Conservation (phyloP, 345 rosid genomes). For the Ceriops decandra region DNA sequence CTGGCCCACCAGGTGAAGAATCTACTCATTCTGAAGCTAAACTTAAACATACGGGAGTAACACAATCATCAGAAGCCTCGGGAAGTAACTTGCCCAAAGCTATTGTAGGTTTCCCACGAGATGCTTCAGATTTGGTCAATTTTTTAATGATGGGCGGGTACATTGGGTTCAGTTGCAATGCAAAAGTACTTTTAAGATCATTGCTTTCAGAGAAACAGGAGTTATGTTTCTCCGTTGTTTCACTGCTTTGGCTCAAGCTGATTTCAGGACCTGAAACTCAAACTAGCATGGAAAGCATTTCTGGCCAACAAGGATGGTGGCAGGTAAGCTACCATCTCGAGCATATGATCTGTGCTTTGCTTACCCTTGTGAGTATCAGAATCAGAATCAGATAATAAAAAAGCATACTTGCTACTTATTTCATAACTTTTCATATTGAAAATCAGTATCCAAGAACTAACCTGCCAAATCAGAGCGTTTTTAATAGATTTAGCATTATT, state of each 20-base stretch:
- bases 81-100: conserved; percentile 53
- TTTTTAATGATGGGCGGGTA: conserved; percentile 88
- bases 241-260: conserved; percentile 87
- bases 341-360: not conserved
- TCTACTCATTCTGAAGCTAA: conserved; percentile 36
- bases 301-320: conserved; percentile 99
- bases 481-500: no score
- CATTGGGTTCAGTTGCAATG: conserved; percentile 77
- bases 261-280: conserved; percentile 87
- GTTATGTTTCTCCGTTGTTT: conserved; percentile 89
- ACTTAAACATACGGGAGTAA: conserved; percentile 39
- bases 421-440: no score
- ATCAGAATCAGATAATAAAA: not conserved
- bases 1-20: conserved; percentile 39
- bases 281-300: conserved; percentile 84
- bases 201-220: conserved; percentile 89
- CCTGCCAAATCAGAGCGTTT: no score
- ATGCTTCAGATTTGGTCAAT: conserved; percentile 96
- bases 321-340: conserved; percentile 52
- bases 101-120: conserved; percentile 57
- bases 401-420: no score
- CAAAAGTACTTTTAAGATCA: conserved; percentile 74
- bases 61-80: conserved; percentile 37
- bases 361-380: not conserved
- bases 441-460: no score